Base-by-base conservation (phyloP, 129 eudicot species). In the Lactuca sativa region DNA sequence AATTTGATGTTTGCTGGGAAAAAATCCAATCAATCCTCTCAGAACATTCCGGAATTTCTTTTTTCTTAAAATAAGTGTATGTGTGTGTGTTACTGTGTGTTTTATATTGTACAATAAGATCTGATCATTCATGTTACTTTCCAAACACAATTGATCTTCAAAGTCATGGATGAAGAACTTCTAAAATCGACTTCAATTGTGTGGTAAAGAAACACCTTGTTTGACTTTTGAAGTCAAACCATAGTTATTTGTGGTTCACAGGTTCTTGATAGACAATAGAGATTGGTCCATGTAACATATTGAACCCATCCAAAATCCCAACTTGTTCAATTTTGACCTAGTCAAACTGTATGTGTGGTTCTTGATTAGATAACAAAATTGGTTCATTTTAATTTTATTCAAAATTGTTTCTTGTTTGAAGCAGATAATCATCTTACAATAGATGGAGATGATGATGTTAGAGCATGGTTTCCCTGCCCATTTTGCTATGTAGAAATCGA, bases 391-490 rank as follows among this genome's bases (percentile, higher is more conserved):
- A 64, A 44, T 66, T 17, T 4, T 14, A 74, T 65, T 9, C 9
- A 56, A 64, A 31, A 54, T 40, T 52, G 49, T 7, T 76, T 72
- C 8, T 60, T 68, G 40, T 38, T 67, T 79, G 54, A 68, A 56
- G 7, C 81, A 83, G 90, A 82, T 62, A 77, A 72, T 70, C 76
- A 60, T 72, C 49, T 68, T 47, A 47, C 66, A 32, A 75, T 78
- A 80, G 92, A 86, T 32, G 89, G 80, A 21, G 90, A 81, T 48
- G 96, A 92, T 62, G 96, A 92, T 72, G 78, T 83, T 64, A 83
- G 86, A 78, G 93, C 89, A 37, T 92, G 90, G 90, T 84, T 89
- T 66, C 93, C 95, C 41, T 92, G 98, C 74, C 98, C 98, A 34
- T 92, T 84, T 75, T 89, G 98, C 70, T 92, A 86, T 58, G 78